These are phyloP conservation scores for Penicillium janthinellum DNA, from an alignment of 2,329 filamentous ascomycete genomes.

Conservation along the genomic window DNA sequence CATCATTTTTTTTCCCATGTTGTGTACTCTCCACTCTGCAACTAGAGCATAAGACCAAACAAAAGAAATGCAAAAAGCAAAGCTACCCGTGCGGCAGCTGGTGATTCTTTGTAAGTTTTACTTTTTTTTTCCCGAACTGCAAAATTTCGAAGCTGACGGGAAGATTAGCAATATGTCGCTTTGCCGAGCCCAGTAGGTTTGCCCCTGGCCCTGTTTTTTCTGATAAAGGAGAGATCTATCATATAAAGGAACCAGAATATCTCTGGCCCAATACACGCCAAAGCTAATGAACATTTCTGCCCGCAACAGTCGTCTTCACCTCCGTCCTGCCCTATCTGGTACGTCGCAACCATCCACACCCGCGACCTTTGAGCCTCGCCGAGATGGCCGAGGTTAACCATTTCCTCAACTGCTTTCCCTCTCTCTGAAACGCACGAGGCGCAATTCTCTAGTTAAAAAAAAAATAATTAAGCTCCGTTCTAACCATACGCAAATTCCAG, in stretches of 20 bases:
- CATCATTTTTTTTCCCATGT: not conserved
- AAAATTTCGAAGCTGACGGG: not conserved
- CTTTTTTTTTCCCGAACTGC: not conserved
- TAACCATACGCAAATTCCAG: constrained; percentile 44
- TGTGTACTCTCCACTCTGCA: constrained; percentile 10
- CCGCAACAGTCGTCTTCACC: constrained; percentile 18
- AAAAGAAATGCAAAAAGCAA: constrained; percentile 47
- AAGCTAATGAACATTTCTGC: constrained; percentile 4
- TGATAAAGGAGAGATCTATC: not conserved
- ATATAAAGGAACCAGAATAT: not conserved
- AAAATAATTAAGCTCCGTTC: not conserved
- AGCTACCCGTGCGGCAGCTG: constrained; percentile 75
- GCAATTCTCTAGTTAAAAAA: not conserved
- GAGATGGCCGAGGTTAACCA: constrained; percentile 10
- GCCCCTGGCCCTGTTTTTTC: not conserved
- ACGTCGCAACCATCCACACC: constrained; percentile 3
- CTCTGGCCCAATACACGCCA: not conserved
- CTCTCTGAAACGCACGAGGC: not conserved
- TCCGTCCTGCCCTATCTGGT: constrained; percentile 25
- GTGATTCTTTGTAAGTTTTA: constrained; percentile 68
- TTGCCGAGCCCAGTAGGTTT: constrained; percentile 66
- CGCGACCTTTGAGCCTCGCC: not conserved
- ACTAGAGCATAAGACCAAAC: not conserved
- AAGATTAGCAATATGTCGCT: constrained; percentile 68
- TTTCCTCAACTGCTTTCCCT: constrained; percentile 5